A percentile compares a stretch with the other conserved stretches of the same genome.
These are phyloP conservation scores for Arabis hirsuta DNA, from an alignment of 345 rosid species.

Conservation along the genomic window DNA sequence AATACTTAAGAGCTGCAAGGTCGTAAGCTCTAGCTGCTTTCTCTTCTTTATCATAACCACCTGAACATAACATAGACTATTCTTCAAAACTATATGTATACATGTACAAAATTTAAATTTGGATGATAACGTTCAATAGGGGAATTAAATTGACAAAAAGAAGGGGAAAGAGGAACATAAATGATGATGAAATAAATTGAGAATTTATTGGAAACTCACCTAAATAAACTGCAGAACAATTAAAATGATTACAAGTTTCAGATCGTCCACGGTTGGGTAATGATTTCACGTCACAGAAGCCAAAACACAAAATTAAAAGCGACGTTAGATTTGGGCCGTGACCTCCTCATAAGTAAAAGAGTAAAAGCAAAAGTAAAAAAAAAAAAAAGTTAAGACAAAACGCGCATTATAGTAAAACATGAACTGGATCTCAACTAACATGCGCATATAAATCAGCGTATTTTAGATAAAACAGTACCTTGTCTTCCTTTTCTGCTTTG, in stretches of 20 bases:
- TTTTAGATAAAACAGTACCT: slow-evolving; percentile 54
- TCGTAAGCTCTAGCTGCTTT: slow-evolving; percentile 96
- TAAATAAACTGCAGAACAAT: slow-evolving; percentile 70
- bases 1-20: slow-evolving; percentile 96
- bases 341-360: slow-evolving; percentile 17
- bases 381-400: neutral
- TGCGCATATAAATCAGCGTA: slow-evolving; percentile 24
- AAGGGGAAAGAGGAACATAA: neutral
- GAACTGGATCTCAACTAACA: neutral
- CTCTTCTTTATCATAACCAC: slow-evolving; percentile 97
- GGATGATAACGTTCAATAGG: slow-evolving; percentile 14
- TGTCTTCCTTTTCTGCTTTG: slow-evolving; percentile 93
- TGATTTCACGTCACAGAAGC: slow-evolving; percentile 56
- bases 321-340: slow-evolving; percentile 34
- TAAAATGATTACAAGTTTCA: slow-evolving; percentile 38
- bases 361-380: neutral
- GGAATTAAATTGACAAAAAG: slow-evolving; percentile 4
- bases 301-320: slow-evolving; percentile 43
- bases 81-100: neutral
- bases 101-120: neutral
- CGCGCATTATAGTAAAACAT: slow-evolving; percentile 45
- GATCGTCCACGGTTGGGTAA: slow-evolving; percentile 58
- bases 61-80: slow-evolving; percentile 41
- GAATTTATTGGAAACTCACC: slow-evolving; percentile 57
- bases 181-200: slow-evolving; percentile 20